These are phyloP conservation scores for Barbatosphaeria neglecta DNA, from an alignment of 495 filamentous ascomycete genomes.

Conservation along the genomic window DNA sequence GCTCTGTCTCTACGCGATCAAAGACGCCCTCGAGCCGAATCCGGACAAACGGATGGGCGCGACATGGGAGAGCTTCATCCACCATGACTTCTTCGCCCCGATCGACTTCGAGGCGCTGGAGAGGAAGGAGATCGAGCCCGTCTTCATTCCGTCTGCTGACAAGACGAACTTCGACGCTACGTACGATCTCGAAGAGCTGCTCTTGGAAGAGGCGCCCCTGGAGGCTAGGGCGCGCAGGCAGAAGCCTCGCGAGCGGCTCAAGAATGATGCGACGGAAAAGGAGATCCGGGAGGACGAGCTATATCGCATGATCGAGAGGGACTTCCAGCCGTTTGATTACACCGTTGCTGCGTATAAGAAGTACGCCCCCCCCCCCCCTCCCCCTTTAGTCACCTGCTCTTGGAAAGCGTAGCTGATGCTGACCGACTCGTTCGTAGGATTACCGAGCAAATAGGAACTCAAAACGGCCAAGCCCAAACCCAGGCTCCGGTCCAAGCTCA, in stretches of 20 bases:
- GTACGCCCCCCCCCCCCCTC: conserved; percentile 22
- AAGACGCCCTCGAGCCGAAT: conserved; percentile 69
- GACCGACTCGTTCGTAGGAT: conserved; percentile 6
- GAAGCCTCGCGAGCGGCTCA: conserved; percentile 80
- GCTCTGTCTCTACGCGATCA: conserved; percentile 75
- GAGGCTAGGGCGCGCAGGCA: conserved; percentile 87
- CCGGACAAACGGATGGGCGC: conserved; percentile 70
- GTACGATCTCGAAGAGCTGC: conserved; percentile 88
- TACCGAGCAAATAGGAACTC: conserved; percentile 1
- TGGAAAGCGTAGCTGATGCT: neutral
- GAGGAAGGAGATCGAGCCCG: conserved; percentile 78
- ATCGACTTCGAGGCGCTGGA: conserved; percentile 82
- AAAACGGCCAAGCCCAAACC: too few species aligned
- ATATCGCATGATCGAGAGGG: conserved; percentile 84
- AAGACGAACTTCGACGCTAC: conserved; percentile 99
- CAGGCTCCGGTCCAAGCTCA: too few species aligned
- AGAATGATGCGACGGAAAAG: conserved; percentile 89
- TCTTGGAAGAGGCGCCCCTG: conserved; percentile 89
- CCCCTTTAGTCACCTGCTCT: neutral
- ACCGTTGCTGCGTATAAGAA: conserved; percentile 58
- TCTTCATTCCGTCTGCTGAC: conserved; percentile 86
- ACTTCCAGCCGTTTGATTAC: conserved; percentile 95
- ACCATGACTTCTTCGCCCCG: conserved; percentile 77
- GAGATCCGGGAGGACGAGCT: conserved; percentile 91
- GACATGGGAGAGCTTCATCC: conserved; percentile 66